Percentiles rank a stretch among this genome's conserved stretches.
Evolutionary conservation across 208 protist species (phyloP).

Genomic region (Acanthamoeba castellanii): DNA sequence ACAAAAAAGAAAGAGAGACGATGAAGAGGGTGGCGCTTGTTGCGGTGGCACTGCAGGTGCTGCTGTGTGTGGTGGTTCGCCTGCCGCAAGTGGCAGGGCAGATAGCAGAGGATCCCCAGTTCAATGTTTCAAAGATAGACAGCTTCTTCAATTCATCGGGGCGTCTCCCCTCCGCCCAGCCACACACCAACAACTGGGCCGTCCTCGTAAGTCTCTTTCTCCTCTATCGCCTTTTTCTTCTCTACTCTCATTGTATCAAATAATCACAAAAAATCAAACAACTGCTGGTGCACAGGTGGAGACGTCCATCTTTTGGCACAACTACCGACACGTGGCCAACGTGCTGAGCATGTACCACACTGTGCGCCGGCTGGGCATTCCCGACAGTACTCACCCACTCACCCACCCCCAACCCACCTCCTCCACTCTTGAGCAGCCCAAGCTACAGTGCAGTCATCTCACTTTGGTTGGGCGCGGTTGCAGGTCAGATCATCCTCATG

Average conservation of each 20-base stretch:
- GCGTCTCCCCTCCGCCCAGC: background rate
- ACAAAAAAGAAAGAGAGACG: background rate
- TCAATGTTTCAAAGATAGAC: constrained; percentile 52
- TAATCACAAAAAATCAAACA: too few relatives aligned
- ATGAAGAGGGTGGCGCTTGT: background rate
- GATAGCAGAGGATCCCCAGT: constrained; percentile 61
- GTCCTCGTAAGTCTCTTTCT: constrained; percentile 1
- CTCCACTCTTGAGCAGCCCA: background rate
- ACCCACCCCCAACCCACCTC: background rate
- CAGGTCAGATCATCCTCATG: constrained; percentile 94
- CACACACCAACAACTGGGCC: constrained; percentile 68
- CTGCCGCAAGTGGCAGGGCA: background rate
- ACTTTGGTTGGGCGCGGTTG: too few relatives aligned
- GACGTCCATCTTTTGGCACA: constrained; percentile 98
- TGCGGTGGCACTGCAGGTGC: background rate
- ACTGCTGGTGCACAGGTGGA: constrained; percentile 85
- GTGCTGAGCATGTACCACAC: constrained; percentile 96
- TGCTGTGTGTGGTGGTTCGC: background rate
- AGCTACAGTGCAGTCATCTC: background rate
- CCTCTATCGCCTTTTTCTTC: background rate
- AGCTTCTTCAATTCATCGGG: constrained; percentile 54
- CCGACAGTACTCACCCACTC: constrained; percentile 77
- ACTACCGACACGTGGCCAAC: constrained; percentile 98
- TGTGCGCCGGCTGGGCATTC: constrained; percentile 95
- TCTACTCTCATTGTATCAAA: background rate